phyloP scores from a whole-genome alignment of 2,329 filamentous ascomycete species.

The Cercospora canescens region DNA sequence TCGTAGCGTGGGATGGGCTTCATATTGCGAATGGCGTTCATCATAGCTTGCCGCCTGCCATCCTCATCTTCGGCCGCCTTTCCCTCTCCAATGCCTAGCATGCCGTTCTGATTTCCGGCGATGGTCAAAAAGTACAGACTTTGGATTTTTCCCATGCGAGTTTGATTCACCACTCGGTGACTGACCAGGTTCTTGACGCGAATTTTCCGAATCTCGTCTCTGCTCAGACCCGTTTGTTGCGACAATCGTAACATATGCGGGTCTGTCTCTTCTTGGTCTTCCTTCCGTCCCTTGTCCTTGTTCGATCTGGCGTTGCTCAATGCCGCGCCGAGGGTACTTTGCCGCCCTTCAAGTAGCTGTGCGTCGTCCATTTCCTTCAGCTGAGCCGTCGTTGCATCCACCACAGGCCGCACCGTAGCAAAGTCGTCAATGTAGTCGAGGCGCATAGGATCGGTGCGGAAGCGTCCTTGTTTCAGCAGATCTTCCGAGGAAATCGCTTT shows the following conservation, averaged over 20 bases:
- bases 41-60: conserved; percentile 69
- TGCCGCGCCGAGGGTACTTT: background rate
- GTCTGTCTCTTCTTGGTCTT: conserved; percentile 36
- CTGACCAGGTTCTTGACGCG: conserved; percentile 71
- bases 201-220: conserved; percentile 52
- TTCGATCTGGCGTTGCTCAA: background rate
- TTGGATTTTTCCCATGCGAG: conserved; percentile 88
- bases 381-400: conserved; percentile 59
- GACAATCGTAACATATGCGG: conserved; percentile 53
- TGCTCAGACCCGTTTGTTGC: conserved; percentile 57
- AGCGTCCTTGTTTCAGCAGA: conserved; percentile 68
- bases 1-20: conserved; percentile 89
- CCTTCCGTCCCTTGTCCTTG: conserved; percentile 41
- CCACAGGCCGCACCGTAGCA: conserved; percentile 70
- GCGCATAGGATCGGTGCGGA: conserved; percentile 71
- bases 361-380: conserved; percentile 58
- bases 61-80: conserved; percentile 76
- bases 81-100: conserved; percentile 85
- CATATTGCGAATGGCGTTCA: conserved; percentile 88
- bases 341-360: conserved; percentile 45
- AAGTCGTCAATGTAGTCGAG: conserved; percentile 83
- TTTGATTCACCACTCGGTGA: conserved; percentile 85
- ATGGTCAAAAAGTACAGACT: conserved; percentile 75
- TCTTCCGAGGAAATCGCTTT: conserved; percentile 72
- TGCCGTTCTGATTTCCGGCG: conserved; percentile 82